phyloP scores from a whole-genome alignment of 2,329 filamentous ascomycete genomes.

The Akanthomyces lecanii region DNA sequence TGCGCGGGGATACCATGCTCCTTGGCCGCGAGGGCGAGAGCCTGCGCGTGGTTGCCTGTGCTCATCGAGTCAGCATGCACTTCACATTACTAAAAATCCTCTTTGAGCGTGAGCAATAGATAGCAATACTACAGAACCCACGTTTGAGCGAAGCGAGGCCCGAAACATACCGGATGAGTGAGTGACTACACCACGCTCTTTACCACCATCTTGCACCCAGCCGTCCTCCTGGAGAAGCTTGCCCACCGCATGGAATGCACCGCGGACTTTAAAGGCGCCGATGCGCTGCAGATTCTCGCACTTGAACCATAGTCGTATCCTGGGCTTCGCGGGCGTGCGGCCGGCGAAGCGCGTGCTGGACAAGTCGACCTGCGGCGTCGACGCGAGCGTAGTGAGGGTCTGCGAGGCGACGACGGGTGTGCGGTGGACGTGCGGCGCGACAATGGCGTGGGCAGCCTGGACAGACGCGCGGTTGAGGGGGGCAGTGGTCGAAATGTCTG shows the following conservation, averaged over 20 bases:
- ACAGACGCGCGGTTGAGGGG: slow-evolving; percentile 73
- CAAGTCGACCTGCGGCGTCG: slow-evolving; percentile 59
- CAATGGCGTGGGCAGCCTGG: slow-evolving; percentile 64
- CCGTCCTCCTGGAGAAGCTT: slow-evolving; percentile 60
- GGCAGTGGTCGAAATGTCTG: slow-evolving; percentile 49
- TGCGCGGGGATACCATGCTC: slow-evolving; percentile 71
- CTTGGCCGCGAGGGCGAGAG: slow-evolving; percentile 77
- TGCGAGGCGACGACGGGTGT: slow-evolving; percentile 80
- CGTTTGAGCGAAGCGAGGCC: neutral
- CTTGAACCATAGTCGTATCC: slow-evolving; percentile 82
- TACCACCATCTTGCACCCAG: slow-evolving; percentile 56
- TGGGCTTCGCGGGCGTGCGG: slow-evolving; percentile 56
- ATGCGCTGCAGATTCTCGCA: slow-evolving; percentile 90
- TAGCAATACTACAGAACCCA: neutral
- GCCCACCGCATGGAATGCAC: slow-evolving; percentile 81
- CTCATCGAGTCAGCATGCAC: slow-evolving; percentile 4
- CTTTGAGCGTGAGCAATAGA: neutral
- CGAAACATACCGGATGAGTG: slow-evolving; percentile 70
- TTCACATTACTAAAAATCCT: too few relatives aligned
- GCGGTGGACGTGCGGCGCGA: slow-evolving; percentile 71
- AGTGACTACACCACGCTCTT: slow-evolving; percentile 72
- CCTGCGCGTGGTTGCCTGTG: slow-evolving; percentile 89
- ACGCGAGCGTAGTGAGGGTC: slow-evolving; percentile 71
- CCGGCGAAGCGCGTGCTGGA: slow-evolving; percentile 54
- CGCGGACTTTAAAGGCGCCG: slow-evolving; percentile 88